These are phyloP conservation scores for Penicillium mononematosum DNA, from an alignment of 495 filamentous ascomycete genomes.

Conservation along the genomic window DNA sequence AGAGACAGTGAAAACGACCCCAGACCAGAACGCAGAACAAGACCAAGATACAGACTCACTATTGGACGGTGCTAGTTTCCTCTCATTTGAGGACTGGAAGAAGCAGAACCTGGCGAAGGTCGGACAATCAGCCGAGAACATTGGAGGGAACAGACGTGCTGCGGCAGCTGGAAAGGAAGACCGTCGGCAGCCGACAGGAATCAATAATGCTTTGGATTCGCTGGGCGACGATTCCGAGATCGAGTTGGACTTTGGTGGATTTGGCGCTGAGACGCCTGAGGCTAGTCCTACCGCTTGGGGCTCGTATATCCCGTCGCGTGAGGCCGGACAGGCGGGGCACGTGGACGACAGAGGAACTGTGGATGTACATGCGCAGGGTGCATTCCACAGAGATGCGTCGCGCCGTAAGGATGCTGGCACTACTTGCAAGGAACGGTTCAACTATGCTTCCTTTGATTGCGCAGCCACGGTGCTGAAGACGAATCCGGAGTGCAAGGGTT, in stretches of 20 bases:
- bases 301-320: conserved; percentile 33
- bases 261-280: conserved; percentile 48
- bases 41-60: conserved; percentile 64
- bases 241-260: conserved; percentile 80
- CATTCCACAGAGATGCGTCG: conserved; percentile 42
- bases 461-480: conserved; percentile 92
- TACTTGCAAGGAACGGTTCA: conserved; percentile 93
- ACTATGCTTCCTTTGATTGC: conserved; percentile 95
- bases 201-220: conserved; percentile 66
- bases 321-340: conserved; percentile 28
- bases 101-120: conserved; percentile 85
- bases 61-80: conserved; percentile 80
- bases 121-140: conserved; percentile 77
- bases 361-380: conserved; percentile 30
- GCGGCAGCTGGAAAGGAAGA: conserved; percentile 42
- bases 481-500: conserved; percentile 75
- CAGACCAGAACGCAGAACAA: conserved; percentile 22
- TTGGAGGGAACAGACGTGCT: conserved; percentile 48
- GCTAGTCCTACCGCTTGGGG: conserved; percentile 40
- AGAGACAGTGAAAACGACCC: conserved; percentile 8
- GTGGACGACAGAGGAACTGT: conserved; percentile 24
- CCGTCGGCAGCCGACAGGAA: conserved; percentile 49
- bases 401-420: conserved; percentile 90
- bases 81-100: conserved; percentile 99
- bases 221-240: conserved; percentile 90